Evolutionary conservation across 2,329 filamentous ascomycete genomes (phyloP), one percentile per base, ranked within the genome.

Genomic region (Apiospora marii): DNA sequence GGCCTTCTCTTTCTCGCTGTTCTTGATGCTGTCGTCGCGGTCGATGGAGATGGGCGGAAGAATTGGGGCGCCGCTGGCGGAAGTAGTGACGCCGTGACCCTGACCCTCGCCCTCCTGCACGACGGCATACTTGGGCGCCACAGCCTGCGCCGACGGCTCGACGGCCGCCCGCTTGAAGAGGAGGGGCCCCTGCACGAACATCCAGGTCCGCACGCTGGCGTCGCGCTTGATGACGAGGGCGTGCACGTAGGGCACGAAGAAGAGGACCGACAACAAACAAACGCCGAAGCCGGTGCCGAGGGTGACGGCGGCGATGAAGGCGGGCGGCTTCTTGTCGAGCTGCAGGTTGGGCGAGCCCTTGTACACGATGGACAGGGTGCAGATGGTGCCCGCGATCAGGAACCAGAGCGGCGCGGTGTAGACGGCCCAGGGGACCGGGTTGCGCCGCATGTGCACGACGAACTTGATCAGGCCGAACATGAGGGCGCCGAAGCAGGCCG

Each of bases 291-390:
- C 92, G 48, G 85, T 86, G 58, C 92, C 92, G 73, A 94, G 78
- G 30, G 91, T 92, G 73, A 94, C 92, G n/a, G 88, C 83, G 14
- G 87, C 91, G 74, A 94, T 89, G 79, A 89, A 94, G 87, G 88
- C 91, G 13, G 82, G 81, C 1, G 92, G 91, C 85, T 91, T 92
- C 83, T 92, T 89, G 84, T 84, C 86, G 41, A 94, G 84, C 30
- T 87, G 87, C 44, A 93, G 87, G 73, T 86, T 91, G 37, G 93
- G 92, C 12, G 92, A 94, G 46, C 93, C 93, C 87, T 95, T 94
- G 88, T 94, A 94, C 76, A 95, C 92, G 77, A 95, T 91, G 67
- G 92, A 94, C 6, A 95, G 86, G 0, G 92, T 93, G 83, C 92
- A 94, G 78, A 95, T 84, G 72, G 92, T 93, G 72, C 87, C 92